phyloP scores from a whole-genome alignment of 2,329 filamentous ascomycete genomes.

The Ampelomyces quisqualis region DNA sequence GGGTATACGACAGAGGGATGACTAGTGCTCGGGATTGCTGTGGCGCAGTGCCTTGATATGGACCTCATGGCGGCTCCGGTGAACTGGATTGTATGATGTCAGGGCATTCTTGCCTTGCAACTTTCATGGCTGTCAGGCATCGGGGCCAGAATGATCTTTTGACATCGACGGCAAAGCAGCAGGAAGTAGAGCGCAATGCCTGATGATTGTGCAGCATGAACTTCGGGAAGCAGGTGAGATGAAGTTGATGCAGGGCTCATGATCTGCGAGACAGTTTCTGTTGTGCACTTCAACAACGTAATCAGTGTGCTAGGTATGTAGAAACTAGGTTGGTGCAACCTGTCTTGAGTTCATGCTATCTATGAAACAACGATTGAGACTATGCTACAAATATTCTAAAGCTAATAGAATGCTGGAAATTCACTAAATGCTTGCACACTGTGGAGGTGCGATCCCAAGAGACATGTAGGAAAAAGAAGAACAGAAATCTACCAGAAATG shows the following conservation, averaged over 20 bases:
- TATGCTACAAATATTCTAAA: background rate
- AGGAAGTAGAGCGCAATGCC: too few relatives aligned
- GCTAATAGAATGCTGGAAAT: background rate
- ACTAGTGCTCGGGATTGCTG: conserved; percentile 3
- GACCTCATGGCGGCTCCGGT: background rate
- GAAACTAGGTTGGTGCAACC: background rate
- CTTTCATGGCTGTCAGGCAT: too few relatives aligned
- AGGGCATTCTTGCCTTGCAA: background rate
- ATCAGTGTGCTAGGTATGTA: background rate
- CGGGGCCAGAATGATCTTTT: too few relatives aligned
- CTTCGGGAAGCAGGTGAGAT: conserved; percentile 3
- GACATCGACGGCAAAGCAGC: too few relatives aligned
- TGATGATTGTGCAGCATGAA: background rate
- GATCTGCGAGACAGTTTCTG: background rate
- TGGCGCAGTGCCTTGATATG: conserved; percentile 3
- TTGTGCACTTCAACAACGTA: background rate
- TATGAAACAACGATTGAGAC: background rate
- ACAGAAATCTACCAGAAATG: conserved; percentile 18
- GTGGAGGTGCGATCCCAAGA: background rate
- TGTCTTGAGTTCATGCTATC: background rate
- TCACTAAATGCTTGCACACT: background rate
- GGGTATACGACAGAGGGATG: conserved; percentile 1
- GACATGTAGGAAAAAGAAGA: background rate
- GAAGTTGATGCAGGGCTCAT: background rate
- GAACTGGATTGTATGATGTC: background rate